Evolutionary conservation across 1,284 basidiomycete species (phyloP), one percentile per base, ranked within the genome.

Genomic region (Puccinia coronata): DNA sequence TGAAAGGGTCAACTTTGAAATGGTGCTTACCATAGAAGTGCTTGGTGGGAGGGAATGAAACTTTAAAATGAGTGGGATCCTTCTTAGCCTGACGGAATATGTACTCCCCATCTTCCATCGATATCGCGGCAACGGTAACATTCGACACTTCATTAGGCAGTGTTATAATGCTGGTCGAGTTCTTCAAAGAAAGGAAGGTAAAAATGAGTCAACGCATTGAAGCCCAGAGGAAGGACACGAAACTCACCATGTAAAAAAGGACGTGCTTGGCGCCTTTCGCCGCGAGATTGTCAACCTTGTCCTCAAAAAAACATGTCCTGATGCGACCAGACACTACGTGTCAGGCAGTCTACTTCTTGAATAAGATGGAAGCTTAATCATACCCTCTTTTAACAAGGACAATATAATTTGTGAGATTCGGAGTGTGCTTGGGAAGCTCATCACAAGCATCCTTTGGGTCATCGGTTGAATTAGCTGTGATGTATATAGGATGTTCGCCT

Each of bases 231-330:
- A 63, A 34, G 57, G 34, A 23, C 1, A 63, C 11, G 34, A 59
- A 28, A 28, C 47, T 8, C 1, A 81, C 79, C 70, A 81, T 65
- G 28, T 81, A 80, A 14, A 81, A 81, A 61, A 81, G 53, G 31
- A 81, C 41, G 11, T 65, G 79, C 25, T 67, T 74, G 14, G 71
- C 79, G 28, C 79, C 79, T 65, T 81, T 81, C 34, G 55, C 59
- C 14, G 31, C 59, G 6, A 49, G 57, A 28, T 74, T 12, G 47
- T 67, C 59, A 11, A 47, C 47, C 55, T 81, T 65, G 8, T 39
- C 25, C 4, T 11, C 20, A 23, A 74, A 73, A 1, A 55, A 55
- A 25, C 79, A 81, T 16, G 41, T 67, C 39, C 79, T 81, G 25
- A n/a, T 14, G 34, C 5, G 28, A 67, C 34, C 36, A 2, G 8